A percentile compares a stretch with the other conserved stretches of the same genome.
phyloP scores from a whole-genome alignment of 352 stramenopile genomes.

The Blastocystis sp. region DNA sequence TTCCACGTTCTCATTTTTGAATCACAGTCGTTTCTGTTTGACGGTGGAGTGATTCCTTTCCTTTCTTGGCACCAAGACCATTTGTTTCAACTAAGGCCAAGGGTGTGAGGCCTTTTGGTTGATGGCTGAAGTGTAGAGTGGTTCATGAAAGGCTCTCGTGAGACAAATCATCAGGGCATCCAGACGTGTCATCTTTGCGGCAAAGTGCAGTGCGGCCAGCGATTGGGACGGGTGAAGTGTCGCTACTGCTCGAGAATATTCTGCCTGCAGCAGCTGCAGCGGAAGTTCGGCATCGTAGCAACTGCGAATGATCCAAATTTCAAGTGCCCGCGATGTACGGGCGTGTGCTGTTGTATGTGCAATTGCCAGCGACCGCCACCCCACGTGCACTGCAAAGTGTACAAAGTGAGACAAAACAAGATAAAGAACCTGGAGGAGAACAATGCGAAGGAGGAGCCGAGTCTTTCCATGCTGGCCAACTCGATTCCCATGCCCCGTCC shows the following conservation, averaged over 20 bases:
- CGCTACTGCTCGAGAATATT: constrained; percentile 52
- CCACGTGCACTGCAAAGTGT: constrained; percentile 69
- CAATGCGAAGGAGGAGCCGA: no score
- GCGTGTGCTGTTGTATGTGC: constrained; percentile 66
- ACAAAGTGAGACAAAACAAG: constrained; percentile 68
- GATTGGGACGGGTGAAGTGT: constrained; percentile 62
- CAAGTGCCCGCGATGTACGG: constrained; percentile 63
- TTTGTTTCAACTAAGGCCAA: no score
- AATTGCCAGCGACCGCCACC: constrained; percentile 58
- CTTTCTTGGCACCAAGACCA: no score
- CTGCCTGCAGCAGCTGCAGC: constrained; percentile 50
- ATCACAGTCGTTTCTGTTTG: no score
- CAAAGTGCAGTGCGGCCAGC: constrained; percentile 64
- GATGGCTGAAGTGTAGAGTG: no score
- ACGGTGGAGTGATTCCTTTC: no score
- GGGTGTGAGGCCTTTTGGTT: no score
- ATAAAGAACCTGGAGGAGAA: background rate
- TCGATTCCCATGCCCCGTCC: no score
- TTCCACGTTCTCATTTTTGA: no score
- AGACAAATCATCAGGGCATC: no score
- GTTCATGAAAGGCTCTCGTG: no score
- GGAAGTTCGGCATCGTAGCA: constrained; percentile 61
- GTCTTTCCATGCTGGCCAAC: no score
- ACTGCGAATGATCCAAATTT: constrained; percentile 65
- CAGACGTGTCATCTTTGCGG: constrained; percentile 68